These are phyloP conservation scores for Linnemannia schmuckeri DNA, from an alignment of 192 early-diverging fungal genomes.

Conservation along the genomic window DNA sequence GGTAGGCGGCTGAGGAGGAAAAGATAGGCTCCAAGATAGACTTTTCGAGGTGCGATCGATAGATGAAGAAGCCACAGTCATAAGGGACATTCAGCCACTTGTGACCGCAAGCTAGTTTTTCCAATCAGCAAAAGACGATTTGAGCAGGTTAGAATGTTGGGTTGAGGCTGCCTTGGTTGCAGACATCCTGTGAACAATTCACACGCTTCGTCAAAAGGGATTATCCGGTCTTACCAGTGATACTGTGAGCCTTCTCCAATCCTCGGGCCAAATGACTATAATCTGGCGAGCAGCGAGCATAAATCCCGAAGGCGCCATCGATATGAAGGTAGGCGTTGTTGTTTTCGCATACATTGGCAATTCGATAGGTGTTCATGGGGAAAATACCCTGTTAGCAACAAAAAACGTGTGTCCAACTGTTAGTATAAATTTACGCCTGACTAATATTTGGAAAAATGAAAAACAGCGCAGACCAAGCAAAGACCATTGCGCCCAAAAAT, in stretches of 20 bases:
- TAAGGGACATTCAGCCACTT: conserved; percentile 78
- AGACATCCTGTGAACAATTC: neutral
- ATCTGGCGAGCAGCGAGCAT: conserved; percentile 58
- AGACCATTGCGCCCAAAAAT: neutral
- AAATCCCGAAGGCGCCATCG: conserved; percentile 75
- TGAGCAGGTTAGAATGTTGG: too few species aligned
- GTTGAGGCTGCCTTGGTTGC: too few species aligned
- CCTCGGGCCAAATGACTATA: conserved; percentile 49
- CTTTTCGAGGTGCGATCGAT: conserved; percentile 36
- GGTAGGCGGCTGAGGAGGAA: conserved; percentile 56
- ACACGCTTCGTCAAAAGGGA: neutral
- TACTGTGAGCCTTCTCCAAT: conserved; percentile 65
- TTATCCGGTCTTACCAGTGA: conserved; percentile 52
- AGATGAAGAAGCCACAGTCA: conserved; percentile 69
- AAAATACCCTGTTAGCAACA: conserved; percentile 47
- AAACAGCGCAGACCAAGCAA: neutral
- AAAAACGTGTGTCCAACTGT: neutral
- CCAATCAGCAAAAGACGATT: neutral
- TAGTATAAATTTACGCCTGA: too few species aligned
- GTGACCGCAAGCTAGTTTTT: conserved; percentile 61
- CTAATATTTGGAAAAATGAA: neutral
- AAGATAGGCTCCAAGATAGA: conserved; percentile 41
- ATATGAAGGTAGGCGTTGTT: conserved; percentile 70
- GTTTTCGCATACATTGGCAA: conserved; percentile 57
- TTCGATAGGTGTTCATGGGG: conserved; percentile 44